Percentiles rank a stretch among this genome's conserved stretches.
Evolutionary conservation across 257 asterid species (phyloP).

Genomic region (Solanum arcanum): DNA sequence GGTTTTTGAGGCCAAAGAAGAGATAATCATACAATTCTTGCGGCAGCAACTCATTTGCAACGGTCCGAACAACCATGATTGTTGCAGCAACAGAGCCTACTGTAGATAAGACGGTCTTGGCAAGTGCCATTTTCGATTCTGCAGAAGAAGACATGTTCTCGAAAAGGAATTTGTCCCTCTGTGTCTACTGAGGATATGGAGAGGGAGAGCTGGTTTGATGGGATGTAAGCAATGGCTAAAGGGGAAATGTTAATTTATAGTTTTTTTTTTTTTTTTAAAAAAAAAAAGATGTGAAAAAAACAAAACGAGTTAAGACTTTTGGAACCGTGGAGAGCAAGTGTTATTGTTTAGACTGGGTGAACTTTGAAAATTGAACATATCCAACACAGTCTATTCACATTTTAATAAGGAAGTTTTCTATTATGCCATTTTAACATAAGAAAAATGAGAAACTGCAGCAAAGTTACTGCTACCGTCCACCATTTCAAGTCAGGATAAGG

Average conservation of each 20-base stretch:
- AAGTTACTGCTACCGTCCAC: not conserved
- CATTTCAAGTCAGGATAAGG: not conserved
- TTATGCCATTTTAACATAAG: not conserved
- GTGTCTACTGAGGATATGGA: not conserved
- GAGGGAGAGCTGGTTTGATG: not conserved
- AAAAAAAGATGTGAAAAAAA: not conserved
- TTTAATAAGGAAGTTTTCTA: not conserved
- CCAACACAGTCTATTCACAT: not conserved
- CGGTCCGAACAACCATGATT: constrained; percentile 34
- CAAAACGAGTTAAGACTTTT: not conserved
- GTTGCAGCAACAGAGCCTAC: constrained; percentile 48
- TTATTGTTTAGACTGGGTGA: not conserved
- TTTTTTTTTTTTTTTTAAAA: too few relatives aligned
- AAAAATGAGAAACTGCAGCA: not conserved
- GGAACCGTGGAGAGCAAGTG: not conserved
- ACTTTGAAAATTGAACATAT: not conserved
- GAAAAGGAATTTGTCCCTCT: not conserved
- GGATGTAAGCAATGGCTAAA: not conserved
- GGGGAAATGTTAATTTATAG: not conserved
- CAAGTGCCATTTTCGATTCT: constrained; percentile 30
- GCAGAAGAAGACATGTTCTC: constrained; percentile 5
- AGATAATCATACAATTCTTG: constrained; percentile 31
- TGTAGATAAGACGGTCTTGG: constrained; percentile 35
- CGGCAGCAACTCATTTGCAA: constrained; percentile 29
- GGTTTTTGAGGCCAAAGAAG: constrained; percentile 18